phyloP scores from a whole-genome alignment of 1,284 basidiomycete species.

The Tilletia walkeri region DNA sequence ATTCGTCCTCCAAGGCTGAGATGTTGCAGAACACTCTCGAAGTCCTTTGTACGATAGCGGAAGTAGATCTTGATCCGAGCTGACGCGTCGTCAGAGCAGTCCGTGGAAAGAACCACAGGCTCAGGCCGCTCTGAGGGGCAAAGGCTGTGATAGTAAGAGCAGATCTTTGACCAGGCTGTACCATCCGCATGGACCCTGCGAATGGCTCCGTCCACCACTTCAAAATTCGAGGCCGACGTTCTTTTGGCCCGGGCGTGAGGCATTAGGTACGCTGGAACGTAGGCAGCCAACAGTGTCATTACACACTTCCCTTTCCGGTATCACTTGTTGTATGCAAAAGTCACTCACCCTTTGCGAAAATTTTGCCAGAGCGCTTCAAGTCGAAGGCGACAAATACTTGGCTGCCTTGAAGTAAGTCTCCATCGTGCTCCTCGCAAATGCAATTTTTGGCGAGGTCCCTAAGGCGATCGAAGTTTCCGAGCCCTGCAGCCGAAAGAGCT shows the following conservation, averaged over 20 bases:
- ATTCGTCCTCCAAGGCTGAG: background rate
- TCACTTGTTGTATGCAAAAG: background rate
- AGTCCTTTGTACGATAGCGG: background rate
- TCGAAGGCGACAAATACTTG: constrained; percentile 14
- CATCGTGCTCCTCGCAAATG: background rate
- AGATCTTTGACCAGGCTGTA: background rate
- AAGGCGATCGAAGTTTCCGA: constrained; percentile 1
- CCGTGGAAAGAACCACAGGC: background rate
- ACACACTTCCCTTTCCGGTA: too few relatives aligned
- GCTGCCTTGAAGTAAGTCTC: background rate
- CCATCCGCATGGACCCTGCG: background rate
- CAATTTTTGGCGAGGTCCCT: background rate
- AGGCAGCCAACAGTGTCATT: background rate
- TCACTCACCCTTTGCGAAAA: background rate
- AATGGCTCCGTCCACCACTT: background rate
- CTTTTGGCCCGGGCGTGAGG: background rate
- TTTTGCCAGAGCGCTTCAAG: background rate
- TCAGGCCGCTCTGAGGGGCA: background rate
- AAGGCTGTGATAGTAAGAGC: background rate
- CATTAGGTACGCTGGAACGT: background rate
- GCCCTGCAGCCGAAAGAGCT: background rate
- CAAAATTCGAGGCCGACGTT: background rate
- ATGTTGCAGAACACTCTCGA: background rate
- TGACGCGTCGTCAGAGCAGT: background rate
- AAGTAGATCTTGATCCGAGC: constrained; percentile 13